A percentile compares a stretch with the other conserved stretches of the same genome.
These are phyloP conservation scores for Pyrus hybrid DNA, from an alignment of 331 rosid genomes.

Conservation along the genomic window DNA sequence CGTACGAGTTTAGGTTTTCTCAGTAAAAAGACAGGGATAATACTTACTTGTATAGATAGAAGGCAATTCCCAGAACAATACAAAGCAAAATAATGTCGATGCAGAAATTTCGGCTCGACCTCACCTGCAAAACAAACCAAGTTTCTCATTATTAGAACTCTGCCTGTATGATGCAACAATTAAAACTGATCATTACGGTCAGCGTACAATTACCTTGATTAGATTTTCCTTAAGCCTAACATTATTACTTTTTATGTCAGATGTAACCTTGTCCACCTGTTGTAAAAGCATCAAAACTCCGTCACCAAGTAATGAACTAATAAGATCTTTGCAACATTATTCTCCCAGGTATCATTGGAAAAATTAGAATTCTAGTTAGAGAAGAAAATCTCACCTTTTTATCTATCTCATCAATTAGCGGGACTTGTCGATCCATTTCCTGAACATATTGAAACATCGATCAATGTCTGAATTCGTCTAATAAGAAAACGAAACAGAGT, in stretches of 20 bases:
- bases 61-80: constrained; percentile 63
- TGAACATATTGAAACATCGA: constrained; percentile 25
- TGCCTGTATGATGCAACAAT: not conserved
- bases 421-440: constrained; percentile 91
- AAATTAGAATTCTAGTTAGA: not conserved
- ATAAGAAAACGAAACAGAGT: not conserved
- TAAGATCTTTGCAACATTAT: not conserved
- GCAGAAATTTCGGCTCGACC: constrained; percentile 83
- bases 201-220: constrained; percentile 37
- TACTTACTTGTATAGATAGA: constrained; percentile 67
- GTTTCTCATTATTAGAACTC: not conserved
- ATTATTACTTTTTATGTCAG: constrained; percentile 57
- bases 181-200: not conserved
- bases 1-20: not conserved
- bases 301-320: not conserved
- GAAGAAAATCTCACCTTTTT: constrained; percentile 44
- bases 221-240: constrained; percentile 68
- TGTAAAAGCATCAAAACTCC: constrained; percentile 15
- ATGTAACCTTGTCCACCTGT: constrained; percentile 63
- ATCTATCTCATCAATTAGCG: constrained; percentile 75
- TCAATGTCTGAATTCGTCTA: constrained; percentile 3
- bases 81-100: constrained; percentile 73
- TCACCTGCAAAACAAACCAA: constrained; percentile 45
- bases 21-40: not conserved
- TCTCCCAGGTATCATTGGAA: not conserved